These are phyloP conservation scores for Penstemon eatonii DNA, from an alignment of 257 asterid genomes.

Conservation along the genomic window DNA sequence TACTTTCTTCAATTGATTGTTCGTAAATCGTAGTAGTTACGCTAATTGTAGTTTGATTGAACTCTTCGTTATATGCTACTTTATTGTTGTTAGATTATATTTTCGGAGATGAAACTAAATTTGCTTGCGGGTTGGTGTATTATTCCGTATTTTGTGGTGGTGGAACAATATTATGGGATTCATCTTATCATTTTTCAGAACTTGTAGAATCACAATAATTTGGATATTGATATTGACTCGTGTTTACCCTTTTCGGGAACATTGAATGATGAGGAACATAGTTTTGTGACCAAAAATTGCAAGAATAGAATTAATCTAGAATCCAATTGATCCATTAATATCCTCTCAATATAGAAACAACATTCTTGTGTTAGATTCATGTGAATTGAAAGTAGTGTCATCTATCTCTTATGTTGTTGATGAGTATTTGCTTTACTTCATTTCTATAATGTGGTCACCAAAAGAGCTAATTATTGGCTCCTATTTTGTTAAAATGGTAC, in stretches of 20 bases:
- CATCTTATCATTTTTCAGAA: neutral
- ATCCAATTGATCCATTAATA: neutral
- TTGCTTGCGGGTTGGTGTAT: neutral
- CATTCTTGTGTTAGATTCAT: neutral
- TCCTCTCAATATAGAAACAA: neutral
- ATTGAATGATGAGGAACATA: neutral
- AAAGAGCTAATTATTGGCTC: neutral
- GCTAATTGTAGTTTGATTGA: neutral
- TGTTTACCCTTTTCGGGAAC: neutral
- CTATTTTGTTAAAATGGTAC: neutral
- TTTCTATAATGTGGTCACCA: neutral
- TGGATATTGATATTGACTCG: too few species aligned
- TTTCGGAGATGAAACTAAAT: constrained; percentile 1
- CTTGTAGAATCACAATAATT: neutral
- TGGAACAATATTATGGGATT: too few species aligned
- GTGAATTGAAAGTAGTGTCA: neutral
- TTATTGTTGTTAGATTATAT: neutral
- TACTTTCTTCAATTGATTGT: neutral
- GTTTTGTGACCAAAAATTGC: neutral
- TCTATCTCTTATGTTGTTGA: neutral
- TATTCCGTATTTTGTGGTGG: neutral
- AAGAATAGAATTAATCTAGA: neutral
- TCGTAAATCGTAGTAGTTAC: neutral
- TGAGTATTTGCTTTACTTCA: neutral
- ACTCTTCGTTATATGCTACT: neutral